Base-by-base conservation (phyloP, 768 basidiomycete species). In the Clitopilus hobsonii region DNA sequence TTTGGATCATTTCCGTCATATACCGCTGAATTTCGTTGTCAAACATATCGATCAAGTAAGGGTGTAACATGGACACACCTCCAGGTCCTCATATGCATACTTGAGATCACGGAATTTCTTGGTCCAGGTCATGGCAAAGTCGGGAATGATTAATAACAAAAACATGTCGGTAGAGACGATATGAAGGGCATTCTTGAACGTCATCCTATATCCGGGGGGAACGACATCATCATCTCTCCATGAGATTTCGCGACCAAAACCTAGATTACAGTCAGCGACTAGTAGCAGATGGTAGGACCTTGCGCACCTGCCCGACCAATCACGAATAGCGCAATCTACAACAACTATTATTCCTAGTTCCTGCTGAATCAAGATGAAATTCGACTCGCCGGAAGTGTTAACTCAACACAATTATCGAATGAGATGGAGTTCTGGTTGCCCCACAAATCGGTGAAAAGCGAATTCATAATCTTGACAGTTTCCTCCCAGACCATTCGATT, bases 281-380 rank as follows among this genome's bases (percentile, higher is more conserved):
- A 10, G 38, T 10, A 41, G 10, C 10, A 11, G 11, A 45, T 10
- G 14, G n/a, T 20, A 4, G n/a, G 18, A 20, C 24, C 20, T 22
- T 1, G 57, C 62, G 25, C 56, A 78, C 79, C 82, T 56, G 83
- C 83, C 2, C 73, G 73, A 25, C 81, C 74, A 53, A 85, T 81
- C 27, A 83, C 75, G 51, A 80, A 78, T 2, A 84, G 73, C 0
- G 83, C 77, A 36, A 83, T 74, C 83, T 84, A 49, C 16, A 20
- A 38, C 22, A 24, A 36, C 16, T 61, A 57, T 13, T 61, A 61
- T 38, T 61, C 26, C 13, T 38, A 32, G n/a, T 29, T n/a, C 8
- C 22, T 22, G 27, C 48, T 5, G 11, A 23, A 26, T 23, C 36
- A 6, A 45, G 26, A 20, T 47, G n/a, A 18, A 18, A 5, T 18